Conservation (phyloP, 192 early-diverging fungal species). For the Paraglomus brasilianum region DNA sequence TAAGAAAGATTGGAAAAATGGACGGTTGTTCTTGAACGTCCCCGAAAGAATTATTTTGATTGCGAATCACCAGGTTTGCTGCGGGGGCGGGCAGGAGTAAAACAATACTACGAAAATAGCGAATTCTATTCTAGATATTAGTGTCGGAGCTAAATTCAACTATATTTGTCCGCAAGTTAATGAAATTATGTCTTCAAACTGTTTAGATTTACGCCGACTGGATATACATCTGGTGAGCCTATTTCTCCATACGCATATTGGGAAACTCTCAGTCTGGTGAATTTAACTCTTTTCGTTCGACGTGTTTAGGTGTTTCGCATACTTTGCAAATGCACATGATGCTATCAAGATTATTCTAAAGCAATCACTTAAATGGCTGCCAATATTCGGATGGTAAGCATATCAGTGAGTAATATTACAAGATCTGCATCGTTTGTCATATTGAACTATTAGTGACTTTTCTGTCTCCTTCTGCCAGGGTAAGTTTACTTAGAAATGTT, state of each 20-base stretch:
- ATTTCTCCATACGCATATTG: not conserved
- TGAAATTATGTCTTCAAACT: not conserved
- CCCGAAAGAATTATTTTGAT: constrained; percentile 50
- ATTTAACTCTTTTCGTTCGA: not conserved
- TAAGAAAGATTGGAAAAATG: constrained; percentile 26
- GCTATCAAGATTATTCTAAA: constrained; percentile 92
- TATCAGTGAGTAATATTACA: no score
- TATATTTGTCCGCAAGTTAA: not conserved
- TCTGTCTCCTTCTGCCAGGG: not conserved
- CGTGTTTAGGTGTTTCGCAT: constrained; percentile 51
- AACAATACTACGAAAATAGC: not conserved
- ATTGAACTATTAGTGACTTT: not conserved
- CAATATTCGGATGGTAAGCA: constrained; percentile 79
- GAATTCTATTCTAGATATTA: not conserved
- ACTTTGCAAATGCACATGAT: constrained; percentile 71
- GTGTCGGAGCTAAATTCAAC: not conserved
- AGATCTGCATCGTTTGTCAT: not conserved
- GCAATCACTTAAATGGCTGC: constrained; percentile 74
- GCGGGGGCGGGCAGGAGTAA: constrained; percentile 16
- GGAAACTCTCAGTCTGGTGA: not conserved
- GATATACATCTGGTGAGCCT: constrained; percentile 64
- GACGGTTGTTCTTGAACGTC: constrained; percentile 40
- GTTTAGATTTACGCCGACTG: constrained; percentile 62
- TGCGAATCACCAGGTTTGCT: constrained; percentile 59
- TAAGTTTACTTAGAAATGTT: not conserved